These are phyloP conservation scores for Apodospora peruviana DNA, from an alignment of 495 filamentous ascomycete genomes.

Conservation along the genomic window DNA sequence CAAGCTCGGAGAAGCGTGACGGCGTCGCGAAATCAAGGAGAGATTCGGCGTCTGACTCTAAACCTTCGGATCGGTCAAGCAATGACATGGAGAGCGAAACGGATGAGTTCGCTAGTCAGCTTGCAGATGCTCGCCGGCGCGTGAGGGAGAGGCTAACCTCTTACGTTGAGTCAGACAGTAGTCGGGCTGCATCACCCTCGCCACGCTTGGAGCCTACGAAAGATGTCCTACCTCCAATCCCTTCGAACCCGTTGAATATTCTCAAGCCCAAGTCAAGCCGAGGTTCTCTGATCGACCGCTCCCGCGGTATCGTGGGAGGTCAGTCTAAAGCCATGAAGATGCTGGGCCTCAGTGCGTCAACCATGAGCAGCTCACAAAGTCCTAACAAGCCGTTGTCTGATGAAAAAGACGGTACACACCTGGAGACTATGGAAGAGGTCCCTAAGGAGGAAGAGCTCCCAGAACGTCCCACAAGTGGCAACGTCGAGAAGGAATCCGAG, in stretches of 20 bases:
- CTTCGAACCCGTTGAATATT: conserved; percentile 58
- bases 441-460: conserved; percentile 42
- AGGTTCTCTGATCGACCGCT: conserved; percentile 49
- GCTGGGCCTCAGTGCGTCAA: conserved; percentile 55
- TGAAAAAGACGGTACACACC: conserved; percentile 21
- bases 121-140: conserved; percentile 68
- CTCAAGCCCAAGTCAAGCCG: conserved; percentile 63
- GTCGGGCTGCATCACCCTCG: conserved; percentile 49
- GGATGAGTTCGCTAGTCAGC: conserved; percentile 74
- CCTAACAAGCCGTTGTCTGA: conserved; percentile 29
- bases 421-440: conserved; percentile 24
- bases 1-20: conserved; percentile 14
- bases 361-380: conserved; percentile 48
- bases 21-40: conserved; percentile 11
- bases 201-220: conserved; percentile 31
- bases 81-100: conserved; percentile 45
- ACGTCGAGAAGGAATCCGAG: conserved; percentile 14
- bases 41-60: conserved; percentile 25
- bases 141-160: conserved; percentile 77
- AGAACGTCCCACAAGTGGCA: conserved; percentile 18
- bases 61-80: conserved; percentile 24
- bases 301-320: conserved; percentile 23
- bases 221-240: conserved; percentile 38
- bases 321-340: conserved; percentile 67
- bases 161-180: conserved; percentile 59